Percentiles rank a stretch among this genome's conserved stretches.
phyloP scores from a whole-genome alignment of 768 basidiomycete genomes.

The Amanita brunnescens region DNA sequence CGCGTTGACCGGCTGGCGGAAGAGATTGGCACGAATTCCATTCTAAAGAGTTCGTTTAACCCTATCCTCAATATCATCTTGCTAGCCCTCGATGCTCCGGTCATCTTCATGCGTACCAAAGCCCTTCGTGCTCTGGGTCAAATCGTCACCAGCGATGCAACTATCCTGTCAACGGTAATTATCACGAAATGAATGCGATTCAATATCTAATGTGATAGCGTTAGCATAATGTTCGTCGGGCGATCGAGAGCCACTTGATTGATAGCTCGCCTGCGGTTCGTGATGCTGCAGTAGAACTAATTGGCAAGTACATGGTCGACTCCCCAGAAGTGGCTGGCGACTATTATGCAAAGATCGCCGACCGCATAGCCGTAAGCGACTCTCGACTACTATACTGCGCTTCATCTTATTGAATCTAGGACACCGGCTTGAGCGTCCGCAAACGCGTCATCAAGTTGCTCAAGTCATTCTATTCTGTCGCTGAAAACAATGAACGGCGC shows the following conservation, averaged over 20 bases:
- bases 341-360: slow-evolving; percentile 83
- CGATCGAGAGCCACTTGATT: slow-evolving; percentile 83
- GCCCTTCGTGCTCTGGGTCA: slow-evolving; percentile 84
- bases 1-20: slow-evolving; percentile 66
- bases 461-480: slow-evolving; percentile 67
- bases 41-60: slow-evolving; percentile 71
- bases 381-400: not conserved
- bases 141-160: slow-evolving; percentile 84
- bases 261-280: slow-evolving; percentile 93
- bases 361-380: slow-evolving; percentile 74
- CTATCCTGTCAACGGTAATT: slow-evolving; percentile 66
- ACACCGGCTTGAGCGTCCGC: slow-evolving; percentile 87
- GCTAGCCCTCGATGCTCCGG: slow-evolving; percentile 70
- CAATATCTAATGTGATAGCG: slow-evolving; percentile 5
- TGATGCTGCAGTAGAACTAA: slow-evolving; percentile 93
- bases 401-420: slow-evolving; percentile 36
- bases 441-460: slow-evolving; percentile 96
- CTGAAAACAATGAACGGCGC: slow-evolving; percentile 47
- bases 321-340: slow-evolving; percentile 81
- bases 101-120: slow-evolving; percentile 91
- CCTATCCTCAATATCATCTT: slow-evolving; percentile 77
- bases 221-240: slow-evolving; percentile 70
- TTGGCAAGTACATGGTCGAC: slow-evolving; percentile 95
- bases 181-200: not conserved
- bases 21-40: slow-evolving; percentile 69